Evolutionary conservation across 148 eudicot genomes (phyloP).

Genomic region (Salicornia ramosissima): DNA sequence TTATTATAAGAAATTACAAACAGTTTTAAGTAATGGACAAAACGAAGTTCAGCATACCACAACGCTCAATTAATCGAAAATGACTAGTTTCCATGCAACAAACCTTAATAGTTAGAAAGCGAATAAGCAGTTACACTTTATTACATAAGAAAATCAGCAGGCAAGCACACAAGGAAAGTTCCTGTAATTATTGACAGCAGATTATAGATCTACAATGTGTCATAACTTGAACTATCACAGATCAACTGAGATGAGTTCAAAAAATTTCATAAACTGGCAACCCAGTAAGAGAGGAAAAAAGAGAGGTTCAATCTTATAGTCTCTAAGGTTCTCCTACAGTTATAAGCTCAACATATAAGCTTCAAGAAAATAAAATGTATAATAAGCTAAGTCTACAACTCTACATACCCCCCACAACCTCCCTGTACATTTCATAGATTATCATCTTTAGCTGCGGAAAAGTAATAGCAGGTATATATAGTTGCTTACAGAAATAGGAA

Average conservation of each 20-base stretch:
- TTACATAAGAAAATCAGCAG: conserved; percentile 1
- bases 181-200: background rate
- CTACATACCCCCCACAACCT: background rate
- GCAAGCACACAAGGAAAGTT: background rate
- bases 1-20: background rate
- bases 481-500: conserved; percentile 56
- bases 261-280: background rate
- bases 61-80: background rate
- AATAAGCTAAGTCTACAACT: no score
- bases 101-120: background rate
- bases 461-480: background rate
- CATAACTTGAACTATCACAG: background rate
- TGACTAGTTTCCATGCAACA: background rate
- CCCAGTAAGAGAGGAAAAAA: no score
- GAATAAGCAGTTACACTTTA: background rate
- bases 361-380: no score
- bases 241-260: background rate
- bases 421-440: conserved; percentile 1
- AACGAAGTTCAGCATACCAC: background rate
- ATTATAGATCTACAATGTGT: conserved; percentile 1
- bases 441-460: background rate
- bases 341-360: no score
- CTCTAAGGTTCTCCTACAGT: background rate
- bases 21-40: background rate
- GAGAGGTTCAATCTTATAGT: background rate